Evolutionary conservation across 805 yeast species (phyloP), one percentile per base, ranked within the genome.

Genomic region (Saccharomycopsis babjevae): DNA sequence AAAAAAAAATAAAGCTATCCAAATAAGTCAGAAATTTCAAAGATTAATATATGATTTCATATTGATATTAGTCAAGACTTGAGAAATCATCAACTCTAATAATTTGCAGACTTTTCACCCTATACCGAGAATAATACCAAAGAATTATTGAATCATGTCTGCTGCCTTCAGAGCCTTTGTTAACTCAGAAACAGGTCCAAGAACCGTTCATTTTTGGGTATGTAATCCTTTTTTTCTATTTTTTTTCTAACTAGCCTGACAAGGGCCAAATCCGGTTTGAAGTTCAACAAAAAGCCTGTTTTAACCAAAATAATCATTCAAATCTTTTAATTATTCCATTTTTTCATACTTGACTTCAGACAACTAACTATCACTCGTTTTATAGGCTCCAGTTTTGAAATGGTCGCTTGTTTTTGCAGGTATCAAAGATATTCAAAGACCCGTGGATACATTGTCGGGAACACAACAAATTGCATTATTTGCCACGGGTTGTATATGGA

Each of bases 161-260:
- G 74, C 84, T 39, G 83, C 81, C 56, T 89, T 93, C 73, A 75
- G 81, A 63, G 80, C 88, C 69, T 90, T 85, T 70, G 71, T 89
- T 71, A 82, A 85, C 68, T 85, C 97, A 18, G 96, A 88, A 71
- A 89, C 99, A 20, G 99, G 99, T 38, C 99, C 99, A 50, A 85
- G 77, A 71, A 93, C 99, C n/a, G 92, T 94, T 61, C 99, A 93
- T 72, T 93, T 93, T 75, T 93, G 99, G 99, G 96, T 83, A 73
- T n/a, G 63, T 61, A 20, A 10, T 34, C 28, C 18, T 34, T 25
- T 7, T 25, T 43, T 39, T 32, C 38, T 38, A 8, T 13, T 39
- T 32, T 16, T 25, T 28, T 22, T 15, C 25, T 28, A 5, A 20
- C 38, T 38, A n/a, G 6, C 32, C 28, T 15, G 28, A 28, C 7